Percentiles rank a stretch among this genome's conserved stretches.
These are phyloP conservation scores for Teratosphaeria gauchensis DNA, from an alignment of 2,329 filamentous ascomycete species.

Conservation along the genomic window DNA sequence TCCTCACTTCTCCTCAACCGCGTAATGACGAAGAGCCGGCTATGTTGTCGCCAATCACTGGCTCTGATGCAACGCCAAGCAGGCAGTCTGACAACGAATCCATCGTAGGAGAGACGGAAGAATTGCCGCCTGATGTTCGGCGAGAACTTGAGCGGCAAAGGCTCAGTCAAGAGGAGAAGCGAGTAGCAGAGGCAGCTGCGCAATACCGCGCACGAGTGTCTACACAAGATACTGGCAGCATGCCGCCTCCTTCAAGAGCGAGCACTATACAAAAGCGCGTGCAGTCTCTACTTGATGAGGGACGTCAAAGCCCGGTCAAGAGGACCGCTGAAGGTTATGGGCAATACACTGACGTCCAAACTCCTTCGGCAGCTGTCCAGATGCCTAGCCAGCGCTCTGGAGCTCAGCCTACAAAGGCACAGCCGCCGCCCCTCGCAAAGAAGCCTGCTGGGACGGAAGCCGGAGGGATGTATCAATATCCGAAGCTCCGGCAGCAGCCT, in stretches of 20 bases:
- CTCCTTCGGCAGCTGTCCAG: neutral
- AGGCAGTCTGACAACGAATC: slow-evolving; percentile 48
- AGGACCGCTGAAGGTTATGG: slow-evolving; percentile 86
- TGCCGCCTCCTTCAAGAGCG: slow-evolving; percentile 49
- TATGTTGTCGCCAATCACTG: slow-evolving; percentile 59
- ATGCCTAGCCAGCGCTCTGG: slow-evolving; percentile 6
- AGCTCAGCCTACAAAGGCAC: slow-evolving; percentile 2
- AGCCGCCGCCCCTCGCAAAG: slow-evolving; percentile 15
- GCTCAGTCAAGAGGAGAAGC: slow-evolving; percentile 76
- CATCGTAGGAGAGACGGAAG: slow-evolving; percentile 55
- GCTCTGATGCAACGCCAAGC: slow-evolving; percentile 52
- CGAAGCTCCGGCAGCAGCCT: slow-evolving; percentile 11
- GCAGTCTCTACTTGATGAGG: slow-evolving; percentile 73
- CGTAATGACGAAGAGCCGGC: slow-evolving; percentile 18
- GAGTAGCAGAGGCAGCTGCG: slow-evolving; percentile 78
- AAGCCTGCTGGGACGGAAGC: slow-evolving; percentile 7
- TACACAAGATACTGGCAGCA: slow-evolving; percentile 38
- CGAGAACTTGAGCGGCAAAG: slow-evolving; percentile 78
- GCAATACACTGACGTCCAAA: slow-evolving; percentile 57
- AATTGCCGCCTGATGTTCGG: slow-evolving; percentile 76
- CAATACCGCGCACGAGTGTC: slow-evolving; percentile 74
- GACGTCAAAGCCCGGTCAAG: slow-evolving; percentile 45
- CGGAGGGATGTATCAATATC: slow-evolving; percentile 15
- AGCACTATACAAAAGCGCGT: slow-evolving; percentile 88
- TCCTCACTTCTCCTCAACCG: neutral